Base-by-base conservation (phyloP, 352 stramenopile genomes). In the Blastocystis sp. region DNA sequence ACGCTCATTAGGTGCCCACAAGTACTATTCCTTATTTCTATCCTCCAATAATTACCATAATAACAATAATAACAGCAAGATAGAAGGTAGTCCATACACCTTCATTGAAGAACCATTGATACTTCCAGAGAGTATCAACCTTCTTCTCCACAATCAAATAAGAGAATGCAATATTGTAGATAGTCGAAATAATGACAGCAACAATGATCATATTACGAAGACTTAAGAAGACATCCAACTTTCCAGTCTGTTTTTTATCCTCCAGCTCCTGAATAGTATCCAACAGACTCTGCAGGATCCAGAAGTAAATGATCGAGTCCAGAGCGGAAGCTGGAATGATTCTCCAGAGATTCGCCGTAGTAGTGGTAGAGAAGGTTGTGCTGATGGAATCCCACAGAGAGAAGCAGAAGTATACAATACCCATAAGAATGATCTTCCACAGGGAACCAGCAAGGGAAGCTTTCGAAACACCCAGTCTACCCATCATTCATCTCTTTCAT, bases 71-170 rank as follows among this genome's bases (percentile, higher is more conserved):
- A 11, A 87, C 54, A 24, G 73, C 49, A 7, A 87, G 29, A 43
- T 87, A 87, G 77, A 75, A 87, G 14, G 42, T 54, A 42, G 77
- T 51, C 77, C 77, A 87, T 0, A 87, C 63, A 75, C 77, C 77
- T 21, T 87, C 77, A 27, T 87, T 87, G 29, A 87, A 87, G 77
- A 87, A 87, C 77, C 77, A 87, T 29, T 87, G 77, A 52, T 75
- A 87, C 63, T 77, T 87, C 77, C 77, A 87, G 27, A 77, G 42
- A 27, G 6, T 39, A 21, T 87, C 77, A 11, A 87, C 42, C 51
- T 74, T 77, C 46, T 87, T 77, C 24, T 73, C 14, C 1, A 87
- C 1, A 39, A 87, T 77, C 21, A 87, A 49, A 39, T 87, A 87
- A 35, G 35, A 57, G 56, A 87, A 87, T 9, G 52, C 42, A 39